Evolutionary conservation across 1,284 basidiomycete genomes (phyloP).

Genomic region (Ganoderma sp.): DNA sequence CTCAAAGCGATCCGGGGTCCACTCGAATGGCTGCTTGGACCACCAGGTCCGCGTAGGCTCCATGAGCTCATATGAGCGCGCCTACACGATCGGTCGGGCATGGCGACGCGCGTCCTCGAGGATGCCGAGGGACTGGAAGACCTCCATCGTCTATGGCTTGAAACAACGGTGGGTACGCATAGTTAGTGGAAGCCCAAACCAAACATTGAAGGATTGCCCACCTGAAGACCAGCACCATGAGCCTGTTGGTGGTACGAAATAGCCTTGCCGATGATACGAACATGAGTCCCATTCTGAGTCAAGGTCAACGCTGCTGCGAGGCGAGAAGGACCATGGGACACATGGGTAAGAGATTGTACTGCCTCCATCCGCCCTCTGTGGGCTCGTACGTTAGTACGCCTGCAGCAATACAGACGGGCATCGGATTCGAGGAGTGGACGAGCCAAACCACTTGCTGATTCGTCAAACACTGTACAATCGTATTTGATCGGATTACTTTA

Average conservation of each 20-base stretch:
- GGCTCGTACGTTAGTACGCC: neutral
- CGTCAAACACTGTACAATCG: neutral
- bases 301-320: slow-evolving; percentile 36
- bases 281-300: slow-evolving; percentile 36
- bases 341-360: too few species aligned
- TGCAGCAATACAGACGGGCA: slow-evolving; percentile 11
- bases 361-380: too few species aligned
- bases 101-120: slow-evolving; percentile 23
- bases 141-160: slow-evolving; percentile 34
- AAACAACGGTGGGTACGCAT: too few species aligned
- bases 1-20: slow-evolving; percentile 34
- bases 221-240: slow-evolving; percentile 40
- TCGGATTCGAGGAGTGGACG: neutral
- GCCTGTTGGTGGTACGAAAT: slow-evolving; percentile 32
- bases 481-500: neutral
- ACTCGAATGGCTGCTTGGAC: slow-evolving; percentile 13
- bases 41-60: slow-evolving; percentile 23
- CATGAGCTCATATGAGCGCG: slow-evolving; percentile 30
- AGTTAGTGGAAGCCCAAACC: too few species aligned
- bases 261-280: slow-evolving; percentile 46
- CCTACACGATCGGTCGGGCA: slow-evolving; percentile 2
- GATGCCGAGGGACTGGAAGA: slow-evolving; percentile 33
- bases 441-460: neutral
- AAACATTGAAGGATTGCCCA: slow-evolving; percentile 14
- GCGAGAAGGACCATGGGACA: slow-evolving; percentile 33